Evolutionary conservation across 2,329 filamentous ascomycete species (phyloP), one percentile per base, ranked within the genome.

Genomic region (Didymella arachidicola): DNA sequence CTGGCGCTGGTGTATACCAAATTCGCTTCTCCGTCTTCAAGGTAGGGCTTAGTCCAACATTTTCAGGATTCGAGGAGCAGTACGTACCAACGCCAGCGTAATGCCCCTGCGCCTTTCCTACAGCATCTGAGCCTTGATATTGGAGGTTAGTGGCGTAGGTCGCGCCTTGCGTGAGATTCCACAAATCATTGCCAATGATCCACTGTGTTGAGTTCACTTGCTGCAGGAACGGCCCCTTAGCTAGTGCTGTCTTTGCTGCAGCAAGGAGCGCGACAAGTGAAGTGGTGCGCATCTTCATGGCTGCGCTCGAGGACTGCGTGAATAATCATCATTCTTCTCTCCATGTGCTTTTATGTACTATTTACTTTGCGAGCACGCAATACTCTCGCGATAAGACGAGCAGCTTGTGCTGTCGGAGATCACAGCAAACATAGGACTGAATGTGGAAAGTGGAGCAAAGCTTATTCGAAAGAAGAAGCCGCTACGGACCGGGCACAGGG

Each of bases 1-100:
- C 64, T 66, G 4, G 79, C 80, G 2, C 74, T 76, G 6, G 78
- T 79, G 74, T 77, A 82, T 14, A 72, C 72, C 3, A 83, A 66
- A 56, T 82, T 73, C 49, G 72, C 75, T 41, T 72, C 76, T 16
- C 77, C 78, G 19, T 59, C 59, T 59, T 76, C 77, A 2, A 27
- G 5, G 6, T 19, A 16, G 30, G 14, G 14, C 16, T 36, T n/a
- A 36, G 16, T n/a, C 11, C n/a, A 10, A 27, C 12, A 25, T 14
- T 6, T 16, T 6, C 14, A 32, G 12, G 3, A 16, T 4, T 30
- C n/a, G 10, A 48, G 2, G 11, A 1, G 11, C 18, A 42, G 12
- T 19, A 32, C 65, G 29, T 61, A 77, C 75, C 72, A 53, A 77
- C 77, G 47, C 73, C 74, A 29, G 76, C 74, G 57, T 78, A 78